phyloP scores from a whole-genome alignment of 371 early-diverging fungal genomes.

The Umbelopsis sp. region DNA sequence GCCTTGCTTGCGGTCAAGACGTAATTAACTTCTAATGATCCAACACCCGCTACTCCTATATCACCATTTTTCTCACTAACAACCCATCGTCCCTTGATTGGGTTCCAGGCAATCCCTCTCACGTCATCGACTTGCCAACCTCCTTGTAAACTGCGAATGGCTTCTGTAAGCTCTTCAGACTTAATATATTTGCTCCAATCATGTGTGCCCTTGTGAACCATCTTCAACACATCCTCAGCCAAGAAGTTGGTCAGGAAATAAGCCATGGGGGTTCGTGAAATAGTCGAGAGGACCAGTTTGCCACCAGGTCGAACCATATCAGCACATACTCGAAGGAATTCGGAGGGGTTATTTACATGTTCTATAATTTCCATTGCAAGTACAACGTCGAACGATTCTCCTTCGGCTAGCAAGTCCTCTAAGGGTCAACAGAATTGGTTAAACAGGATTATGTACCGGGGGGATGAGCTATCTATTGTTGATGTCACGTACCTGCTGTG shows the following conservation, averaged over 20 bases:
- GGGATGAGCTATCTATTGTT: background rate
- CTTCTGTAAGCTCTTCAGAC: slow-evolving; percentile 29
- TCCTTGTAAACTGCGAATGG: slow-evolving; percentile 36
- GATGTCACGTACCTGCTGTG: slow-evolving; percentile 63
- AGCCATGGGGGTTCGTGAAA: slow-evolving; percentile 83
- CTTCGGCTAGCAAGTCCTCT: slow-evolving; percentile 64
- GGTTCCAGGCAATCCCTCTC: slow-evolving; percentile 53
- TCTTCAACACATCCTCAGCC: slow-evolving; percentile 81
- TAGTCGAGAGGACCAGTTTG: slow-evolving; percentile 84
- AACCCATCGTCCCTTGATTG: slow-evolving; percentile 43
- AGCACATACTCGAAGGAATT: slow-evolving; percentile 71
- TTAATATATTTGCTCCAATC: slow-evolving; percentile 84
- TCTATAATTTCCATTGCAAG: slow-evolving; percentile 92
- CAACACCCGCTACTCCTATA: slow-evolving; percentile 39
- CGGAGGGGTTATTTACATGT: slow-evolving; percentile 80
- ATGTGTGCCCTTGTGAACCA: slow-evolving; percentile 90
- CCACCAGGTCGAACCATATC: slow-evolving; percentile 73
- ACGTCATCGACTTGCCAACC: slow-evolving; percentile 50
- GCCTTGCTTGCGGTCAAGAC: slow-evolving; percentile 42
- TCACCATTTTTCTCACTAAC: slow-evolving; percentile 37
- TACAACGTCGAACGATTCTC: slow-evolving; percentile 79
- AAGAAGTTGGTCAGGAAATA: slow-evolving; percentile 79
- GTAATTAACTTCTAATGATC: slow-evolving; percentile 52
- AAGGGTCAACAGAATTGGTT: background rate
- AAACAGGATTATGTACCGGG: background rate